These are phyloP conservation scores for Amborella trichopoda DNA, from an alignment of 164 flowering plant species.

Conservation along the genomic window DNA sequence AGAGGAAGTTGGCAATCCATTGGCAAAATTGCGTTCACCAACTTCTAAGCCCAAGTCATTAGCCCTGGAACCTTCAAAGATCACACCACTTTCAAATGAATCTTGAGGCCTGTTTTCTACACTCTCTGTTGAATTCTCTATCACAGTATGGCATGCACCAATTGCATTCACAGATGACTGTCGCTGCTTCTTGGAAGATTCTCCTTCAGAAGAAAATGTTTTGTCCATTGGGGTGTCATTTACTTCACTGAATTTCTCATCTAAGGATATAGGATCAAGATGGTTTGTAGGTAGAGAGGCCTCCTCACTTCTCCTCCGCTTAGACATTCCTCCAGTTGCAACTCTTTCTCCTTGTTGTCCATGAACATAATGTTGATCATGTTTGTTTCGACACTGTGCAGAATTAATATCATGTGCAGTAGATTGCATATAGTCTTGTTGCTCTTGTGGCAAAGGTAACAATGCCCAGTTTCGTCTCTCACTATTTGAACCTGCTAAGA, in stretches of 20 bases:
- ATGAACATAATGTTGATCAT: no score
- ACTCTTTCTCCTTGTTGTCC: conserved; percentile 8
- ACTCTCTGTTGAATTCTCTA: conserved; percentile 5
- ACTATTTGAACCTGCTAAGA: conserved; percentile 37
- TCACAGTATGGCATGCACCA: conserved; percentile 5
- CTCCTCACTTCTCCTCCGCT: conserved; percentile 11
- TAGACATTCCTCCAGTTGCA: conserved; percentile 8
- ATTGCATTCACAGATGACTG: conserved; percentile 3
- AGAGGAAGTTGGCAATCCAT: no score
- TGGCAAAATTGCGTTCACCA: no score
- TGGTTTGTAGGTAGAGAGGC: no score
- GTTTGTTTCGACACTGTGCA: conserved; percentile 8
- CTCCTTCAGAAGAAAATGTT: conserved; percentile 7
- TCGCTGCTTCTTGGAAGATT: conserved; percentile 7
- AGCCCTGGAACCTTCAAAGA: no score
- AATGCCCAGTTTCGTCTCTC: conserved; percentile 12
- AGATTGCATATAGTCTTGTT: conserved; percentile 7
- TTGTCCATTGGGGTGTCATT: conserved; percentile 5
- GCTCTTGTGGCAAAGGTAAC: not conserved
- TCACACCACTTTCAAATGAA: no score
- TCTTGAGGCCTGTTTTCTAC: conserved; percentile 5
- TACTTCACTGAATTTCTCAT: conserved; percentile 3
- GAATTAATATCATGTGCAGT: conserved; percentile 3
- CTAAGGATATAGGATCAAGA: no score
- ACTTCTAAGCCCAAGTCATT: no score